phyloP scores from a whole-genome alignment of 768 basidiomycete species.

The Lactarius indigo region DNA sequence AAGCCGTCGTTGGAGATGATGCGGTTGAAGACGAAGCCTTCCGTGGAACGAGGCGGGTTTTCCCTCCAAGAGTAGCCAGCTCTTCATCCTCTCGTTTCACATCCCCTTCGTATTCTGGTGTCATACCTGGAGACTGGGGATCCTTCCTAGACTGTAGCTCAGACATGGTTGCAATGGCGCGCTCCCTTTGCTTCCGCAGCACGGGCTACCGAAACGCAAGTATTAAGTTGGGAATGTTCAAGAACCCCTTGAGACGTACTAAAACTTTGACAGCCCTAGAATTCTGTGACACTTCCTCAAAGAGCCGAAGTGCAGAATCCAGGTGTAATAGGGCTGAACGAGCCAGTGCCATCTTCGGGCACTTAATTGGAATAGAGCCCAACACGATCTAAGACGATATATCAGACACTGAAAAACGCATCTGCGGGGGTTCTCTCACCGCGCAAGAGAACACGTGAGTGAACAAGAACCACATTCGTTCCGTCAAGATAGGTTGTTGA shows the following conservation, averaged over 20 bases:
- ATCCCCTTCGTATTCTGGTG: conserved; percentile 27
- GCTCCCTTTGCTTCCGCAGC: conserved; percentile 51
- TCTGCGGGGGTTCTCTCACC: conserved; percentile 37
- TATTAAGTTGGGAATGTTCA: neutral
- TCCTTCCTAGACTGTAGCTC: conserved; percentile 32
- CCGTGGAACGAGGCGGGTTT: conserved; percentile 57
- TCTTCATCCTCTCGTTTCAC: conserved; percentile 62
- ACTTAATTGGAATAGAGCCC: conserved; percentile 63
- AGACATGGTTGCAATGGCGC: conserved; percentile 40
- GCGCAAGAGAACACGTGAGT: conserved; percentile 72
- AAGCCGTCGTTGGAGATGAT: conserved; percentile 27
- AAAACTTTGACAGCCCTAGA: conserved; percentile 56
- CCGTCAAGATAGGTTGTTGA: conserved; percentile 61
- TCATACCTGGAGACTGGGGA: conserved; percentile 32
- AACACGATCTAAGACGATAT: conserved; percentile 51
- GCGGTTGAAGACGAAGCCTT: conserved; percentile 42
- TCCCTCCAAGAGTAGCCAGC: conserved; percentile 56
- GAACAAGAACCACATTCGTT: conserved; percentile 70
- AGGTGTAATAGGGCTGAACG: conserved; percentile 65
- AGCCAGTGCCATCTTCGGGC: conserved; percentile 57
- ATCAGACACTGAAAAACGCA: neutral
- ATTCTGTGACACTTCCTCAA: conserved; percentile 50
- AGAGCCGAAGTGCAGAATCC: conserved; percentile 58
- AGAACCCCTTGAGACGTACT: conserved; percentile 37
- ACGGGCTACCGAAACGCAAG: conserved; percentile 45